Evolutionary conservation across 257 asterid genomes (phyloP).

Genomic region (Buddleja alternifolia): DNA sequence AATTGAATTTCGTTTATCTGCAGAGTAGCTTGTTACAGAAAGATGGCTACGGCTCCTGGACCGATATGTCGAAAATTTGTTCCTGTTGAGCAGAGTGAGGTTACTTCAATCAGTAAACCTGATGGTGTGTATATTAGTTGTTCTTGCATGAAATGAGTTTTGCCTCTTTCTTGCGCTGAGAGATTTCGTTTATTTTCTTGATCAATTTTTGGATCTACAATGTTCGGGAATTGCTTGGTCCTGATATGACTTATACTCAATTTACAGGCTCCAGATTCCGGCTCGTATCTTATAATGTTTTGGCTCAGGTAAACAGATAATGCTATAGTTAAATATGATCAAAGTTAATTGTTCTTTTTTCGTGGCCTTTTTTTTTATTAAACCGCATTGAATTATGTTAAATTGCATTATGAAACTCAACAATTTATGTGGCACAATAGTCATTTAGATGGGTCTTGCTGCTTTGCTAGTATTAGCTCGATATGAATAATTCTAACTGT

Average conservation of each 20-base stretch:
- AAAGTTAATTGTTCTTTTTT: not conserved
- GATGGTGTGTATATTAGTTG: conserved; percentile 48
- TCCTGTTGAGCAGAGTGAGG: conserved; percentile 70
- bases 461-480: not conserved
- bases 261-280: conserved; percentile 75
- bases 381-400: not conserved
- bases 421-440: not conserved
- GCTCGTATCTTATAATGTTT: conserved; percentile 80
- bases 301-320: conserved; percentile 78
- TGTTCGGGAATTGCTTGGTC: conserved; percentile 1
- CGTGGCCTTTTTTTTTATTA: not conserved
- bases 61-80: conserved; percentile 70
- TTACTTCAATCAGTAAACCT: conserved; percentile 57
- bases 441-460: not conserved
- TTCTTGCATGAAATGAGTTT: not conserved
- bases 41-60: conserved; percentile 59
- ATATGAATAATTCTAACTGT: not conserved
- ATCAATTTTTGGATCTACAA: not conserved
- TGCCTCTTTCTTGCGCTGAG: not conserved
- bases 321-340: conserved; percentile 16
- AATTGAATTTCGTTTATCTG: conserved; percentile 26
- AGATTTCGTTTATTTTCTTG: not conserved
- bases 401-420: not conserved
- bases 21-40: conserved; percentile 56
- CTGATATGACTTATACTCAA: conserved; percentile 25